Base-by-base conservation (phyloP, 257 asterid genomes). In the Solanum corneliomulleri region DNA sequence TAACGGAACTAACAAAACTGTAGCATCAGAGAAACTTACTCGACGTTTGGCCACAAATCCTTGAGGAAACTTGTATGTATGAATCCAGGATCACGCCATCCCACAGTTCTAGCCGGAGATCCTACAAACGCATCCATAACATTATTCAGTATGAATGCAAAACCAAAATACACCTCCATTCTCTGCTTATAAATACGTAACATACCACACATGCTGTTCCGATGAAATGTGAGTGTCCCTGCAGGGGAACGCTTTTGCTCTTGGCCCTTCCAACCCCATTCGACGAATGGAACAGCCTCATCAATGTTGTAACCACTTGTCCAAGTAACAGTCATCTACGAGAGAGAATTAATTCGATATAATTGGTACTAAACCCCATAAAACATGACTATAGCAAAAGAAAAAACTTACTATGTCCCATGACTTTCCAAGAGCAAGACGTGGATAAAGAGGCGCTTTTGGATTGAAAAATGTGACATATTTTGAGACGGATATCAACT, bases 31-130 rank as follows among this genome's bases (percentile, higher is more conserved):
- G 44, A 69, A 87, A 87, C 94, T 87, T 90, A 95, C 99, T 83
- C 70, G 7, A 91, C 90, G 86, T 89, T 93, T 84, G 99, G 99
- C 99, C 99, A 96, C 89, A 96, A 87, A 80, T 95, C 91, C 89
- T 93, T 94, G 74, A 96, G 92, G 93, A 96, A 96, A 90, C 98
- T 94, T 11, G 98, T 96, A 49, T 96, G 98, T 71, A 96, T 92
- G 90, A 92, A 96, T 81, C 99, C 99, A 85, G 99, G 99, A 89
- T 96, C 95, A 47, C 99, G 98, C 98, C 98, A 96, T 20, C 99
- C 98, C 41, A 96, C 98, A 23, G 98, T 93, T 60, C 98, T 90
- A 9, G 99, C 99, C n/a, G 98, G 99, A 70, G 98, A 47, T 85
- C 99, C 98, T 96, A 45, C 77, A 86, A 74, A 35, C 4, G 14